Conservation (phyloP, 305 asterid genomes). For the Ilex paraguariensis region DNA sequence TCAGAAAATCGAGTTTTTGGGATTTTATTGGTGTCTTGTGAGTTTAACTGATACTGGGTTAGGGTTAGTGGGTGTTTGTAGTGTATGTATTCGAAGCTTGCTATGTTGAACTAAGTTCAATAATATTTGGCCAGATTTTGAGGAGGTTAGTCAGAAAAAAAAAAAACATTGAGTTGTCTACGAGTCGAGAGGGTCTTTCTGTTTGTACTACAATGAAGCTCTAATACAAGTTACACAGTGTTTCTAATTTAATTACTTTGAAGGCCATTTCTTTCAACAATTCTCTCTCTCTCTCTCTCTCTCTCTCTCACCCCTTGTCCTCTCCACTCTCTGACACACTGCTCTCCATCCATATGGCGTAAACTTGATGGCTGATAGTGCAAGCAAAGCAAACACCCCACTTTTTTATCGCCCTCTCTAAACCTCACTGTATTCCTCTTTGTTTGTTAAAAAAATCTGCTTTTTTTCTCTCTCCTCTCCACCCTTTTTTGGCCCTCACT, state of each 20-base stretch:
- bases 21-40: too few species aligned
- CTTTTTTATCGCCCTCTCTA: constrained; percentile 14
- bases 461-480: background rate
- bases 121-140: too few species aligned
- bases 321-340: constrained; percentile 30
- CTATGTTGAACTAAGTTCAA: too few species aligned
- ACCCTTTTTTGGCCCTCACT: background rate
- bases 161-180: background rate
- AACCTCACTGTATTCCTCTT: constrained; percentile 8
- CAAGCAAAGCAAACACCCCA: constrained; percentile 55
- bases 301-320: constrained; percentile 13
- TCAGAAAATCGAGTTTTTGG: too few species aligned
- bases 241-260: constrained; percentile 5
- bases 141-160: too few species aligned
- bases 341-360: constrained; percentile 35
- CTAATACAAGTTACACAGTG: too few species aligned
- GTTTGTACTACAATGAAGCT: too few species aligned
- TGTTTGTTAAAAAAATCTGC: background rate
- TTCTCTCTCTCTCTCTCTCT: constrained; percentile 5
- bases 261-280: background rate
- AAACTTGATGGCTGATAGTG: constrained; percentile 49
- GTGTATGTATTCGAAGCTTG: too few species aligned
- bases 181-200: constrained; percentile 6
- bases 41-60: too few species aligned
- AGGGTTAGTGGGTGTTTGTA: too few species aligned